Conservation (phyloP, 257 asterid genomes). For the Eucommia ulmoides region DNA sequence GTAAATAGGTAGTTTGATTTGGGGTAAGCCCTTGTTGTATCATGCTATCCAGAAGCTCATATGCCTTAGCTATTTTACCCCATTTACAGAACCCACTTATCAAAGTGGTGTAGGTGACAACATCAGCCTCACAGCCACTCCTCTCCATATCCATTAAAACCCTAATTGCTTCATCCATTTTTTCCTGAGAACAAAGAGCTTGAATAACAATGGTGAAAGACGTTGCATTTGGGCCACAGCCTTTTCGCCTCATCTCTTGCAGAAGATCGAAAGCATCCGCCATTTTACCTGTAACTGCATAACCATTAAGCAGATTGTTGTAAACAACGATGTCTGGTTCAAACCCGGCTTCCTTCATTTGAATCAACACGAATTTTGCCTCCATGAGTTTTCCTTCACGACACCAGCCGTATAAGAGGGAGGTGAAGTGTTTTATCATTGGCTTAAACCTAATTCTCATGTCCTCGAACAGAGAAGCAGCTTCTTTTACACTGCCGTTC, state of each 20-base stretch:
- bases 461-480: constrained; percentile 75
- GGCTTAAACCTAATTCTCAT: constrained; percentile 60
- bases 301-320: constrained; percentile 77
- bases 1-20: constrained; percentile 56
- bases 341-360: constrained; percentile 87
- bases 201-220: constrained; percentile 76
- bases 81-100: constrained; percentile 88
- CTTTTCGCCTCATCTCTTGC: constrained; percentile 63
- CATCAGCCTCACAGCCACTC: constrained; percentile 60
- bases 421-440: constrained; percentile 72
- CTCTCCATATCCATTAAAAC: constrained; percentile 58
- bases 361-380: constrained; percentile 68
- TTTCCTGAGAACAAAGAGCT: constrained; percentile 63
- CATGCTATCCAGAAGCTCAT: constrained; percentile 60
- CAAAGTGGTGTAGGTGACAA: constrained; percentile 63
- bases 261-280: constrained; percentile 64
- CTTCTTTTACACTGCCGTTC: constrained; percentile 85
- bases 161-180: constrained; percentile 67
- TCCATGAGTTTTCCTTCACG: constrained; percentile 81
- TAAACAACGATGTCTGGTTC: constrained; percentile 88
- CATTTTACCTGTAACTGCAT: constrained; percentile 62
- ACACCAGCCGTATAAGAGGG: constrained; percentile 83
- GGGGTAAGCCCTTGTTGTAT: constrained; percentile 57
- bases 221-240: constrained; percentile 62
- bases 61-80: constrained; percentile 51